Conservation (phyloP, 306 rosid genomes). For the Spatholobus suberectus region DNA sequence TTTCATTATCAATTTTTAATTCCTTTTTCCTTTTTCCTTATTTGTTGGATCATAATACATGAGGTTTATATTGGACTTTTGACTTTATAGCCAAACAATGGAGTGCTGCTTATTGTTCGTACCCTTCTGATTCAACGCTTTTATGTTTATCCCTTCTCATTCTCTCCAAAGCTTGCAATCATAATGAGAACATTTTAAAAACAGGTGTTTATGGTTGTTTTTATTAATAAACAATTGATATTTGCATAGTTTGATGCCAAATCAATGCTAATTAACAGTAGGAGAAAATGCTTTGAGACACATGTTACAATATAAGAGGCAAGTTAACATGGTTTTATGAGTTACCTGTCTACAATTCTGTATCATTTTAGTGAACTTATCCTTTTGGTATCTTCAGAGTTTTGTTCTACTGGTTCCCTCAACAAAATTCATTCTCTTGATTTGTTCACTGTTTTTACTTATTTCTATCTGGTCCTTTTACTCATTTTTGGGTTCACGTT, state of each 20-base stretch:
- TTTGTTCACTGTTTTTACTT: neutral
- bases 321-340: neutral
- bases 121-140: neutral
- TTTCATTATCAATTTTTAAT: neutral
- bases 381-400: neutral
- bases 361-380: neutral
- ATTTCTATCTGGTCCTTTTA: neutral
- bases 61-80: neutral
- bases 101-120: neutral
- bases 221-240: neutral
- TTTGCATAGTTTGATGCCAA: neutral
- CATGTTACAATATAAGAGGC: neutral
- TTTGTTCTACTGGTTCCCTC: neutral
- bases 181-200: neutral
- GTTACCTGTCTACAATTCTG: neutral
- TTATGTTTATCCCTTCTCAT: constrained; percentile 4
- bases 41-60: neutral
- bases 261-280: neutral
- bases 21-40: neutral
- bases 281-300: neutral
- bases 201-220: neutral
- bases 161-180: neutral
- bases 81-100: neutral
- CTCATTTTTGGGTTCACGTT: neutral
- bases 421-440: neutral